Evolutionary conservation across 2,329 filamentous ascomycete genomes (phyloP), one percentile per base, ranked within the genome.

Genomic region (Verticillium klebahnii): DNA sequence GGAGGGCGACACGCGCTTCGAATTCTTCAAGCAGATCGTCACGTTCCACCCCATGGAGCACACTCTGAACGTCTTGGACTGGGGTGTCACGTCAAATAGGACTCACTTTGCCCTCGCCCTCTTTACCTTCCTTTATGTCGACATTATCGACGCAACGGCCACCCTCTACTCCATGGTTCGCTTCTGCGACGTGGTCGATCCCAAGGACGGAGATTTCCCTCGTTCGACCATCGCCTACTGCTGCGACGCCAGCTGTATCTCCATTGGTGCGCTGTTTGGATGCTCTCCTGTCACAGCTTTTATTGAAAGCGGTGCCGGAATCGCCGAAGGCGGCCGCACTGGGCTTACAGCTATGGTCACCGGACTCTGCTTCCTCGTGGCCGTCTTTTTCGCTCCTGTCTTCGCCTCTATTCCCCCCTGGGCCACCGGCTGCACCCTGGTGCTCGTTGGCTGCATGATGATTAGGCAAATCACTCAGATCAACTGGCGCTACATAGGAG

Each of bases 151-250:
- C 71, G 88, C 87, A 69, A 92, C 90, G 0, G 90, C 89, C 52
- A 92, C 89, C 0, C 77, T 92, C 40, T 92, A 92, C 75, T 90
- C 89, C n/a, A 92, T 93, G 89, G 90, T 89, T 1, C 87, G 88
- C 25, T 92, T 92, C 75, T 88, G 85, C 64, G 85, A 86, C 32
- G 83, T 84, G 55, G 85, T 90, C 67, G 82, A 88, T 69, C 75
- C 82, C 67, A 80, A 84, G 56, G 86, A 89, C 2, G 86, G 88
- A n/a, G 92, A 96, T 72, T 97, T 97, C 65, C 91, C 93, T 59
- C 88, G 92, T 50, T 93, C 90, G 2, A 92, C 92, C 1, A 77
- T 94, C 36, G 93, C 93, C 1, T 93, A 92, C 73, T 89, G 84
- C 67, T 86, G 85, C 3, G 89, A 93, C 66, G 89, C 89, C 1